A percentile compares a stretch with the other conserved stretches of the same genome.
Evolutionary conservation across 768 basidiomycete species (phyloP).

Genomic region (Holtermannia corniformis): DNA sequence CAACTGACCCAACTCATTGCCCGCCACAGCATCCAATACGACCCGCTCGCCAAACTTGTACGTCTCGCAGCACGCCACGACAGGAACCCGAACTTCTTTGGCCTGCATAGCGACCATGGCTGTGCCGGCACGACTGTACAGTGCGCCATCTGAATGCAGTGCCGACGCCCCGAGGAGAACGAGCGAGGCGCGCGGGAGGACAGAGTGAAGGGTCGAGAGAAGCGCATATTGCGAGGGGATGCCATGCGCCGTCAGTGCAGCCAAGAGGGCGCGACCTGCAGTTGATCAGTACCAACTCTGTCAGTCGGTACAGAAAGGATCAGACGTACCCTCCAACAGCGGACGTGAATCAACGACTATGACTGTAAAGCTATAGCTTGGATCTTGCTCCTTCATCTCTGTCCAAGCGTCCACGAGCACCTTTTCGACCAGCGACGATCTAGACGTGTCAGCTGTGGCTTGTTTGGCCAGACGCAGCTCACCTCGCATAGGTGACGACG

Average conservation of each 20-base stretch:
- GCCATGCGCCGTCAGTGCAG: constrained; percentile 55
- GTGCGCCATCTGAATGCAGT: constrained; percentile 85
- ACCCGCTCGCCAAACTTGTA: constrained; percentile 95
- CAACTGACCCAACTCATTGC: constrained; percentile 91
- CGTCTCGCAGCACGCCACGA: constrained; percentile 94
- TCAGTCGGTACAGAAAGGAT: background rate
- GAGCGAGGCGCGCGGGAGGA: constrained; percentile 66
- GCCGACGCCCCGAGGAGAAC: constrained; percentile 90
- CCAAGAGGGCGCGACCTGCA: constrained; percentile 68
- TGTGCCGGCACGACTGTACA: constrained; percentile 88
- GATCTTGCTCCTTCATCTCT: constrained; percentile 37
- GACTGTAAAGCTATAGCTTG: constrained; percentile 72
- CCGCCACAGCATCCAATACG: constrained; percentile 85
- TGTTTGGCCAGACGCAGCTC: constrained; percentile 6
- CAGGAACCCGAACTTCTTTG: constrained; percentile 75
- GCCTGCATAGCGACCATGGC: constrained; percentile 96
- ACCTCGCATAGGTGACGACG: constrained; percentile 89
- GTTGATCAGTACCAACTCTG: background rate
- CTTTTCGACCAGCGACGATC: constrained; percentile 91
- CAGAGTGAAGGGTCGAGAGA: constrained; percentile 55
- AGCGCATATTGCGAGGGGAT: constrained; percentile 87
- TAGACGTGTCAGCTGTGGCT: constrained; percentile 32
- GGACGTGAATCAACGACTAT: constrained; percentile 93
- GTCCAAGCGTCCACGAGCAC: constrained; percentile 60
- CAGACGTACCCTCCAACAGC: constrained; percentile 64